Evolutionary conservation across 805 yeast species (phyloP).

Genomic region (Wickerhamiella spandovensis): DNA sequence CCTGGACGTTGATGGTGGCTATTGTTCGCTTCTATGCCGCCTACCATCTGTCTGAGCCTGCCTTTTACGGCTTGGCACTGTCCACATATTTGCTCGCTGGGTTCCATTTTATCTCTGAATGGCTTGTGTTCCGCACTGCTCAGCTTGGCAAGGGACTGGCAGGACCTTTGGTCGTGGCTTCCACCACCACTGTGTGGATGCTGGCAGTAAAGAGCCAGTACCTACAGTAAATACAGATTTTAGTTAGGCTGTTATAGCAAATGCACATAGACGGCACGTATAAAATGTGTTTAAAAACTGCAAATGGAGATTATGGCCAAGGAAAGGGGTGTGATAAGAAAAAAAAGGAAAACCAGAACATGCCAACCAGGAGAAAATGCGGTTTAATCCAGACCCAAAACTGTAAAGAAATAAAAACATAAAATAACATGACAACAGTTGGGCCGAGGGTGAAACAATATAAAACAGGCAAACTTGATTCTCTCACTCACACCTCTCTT

Average conservation of each 20-base stretch:
- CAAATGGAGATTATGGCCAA: background rate
- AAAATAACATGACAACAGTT: background rate
- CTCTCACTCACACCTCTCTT: background rate
- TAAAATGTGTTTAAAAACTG: background rate
- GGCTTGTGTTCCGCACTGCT: constrained; percentile 68
- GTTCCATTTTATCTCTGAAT: constrained; percentile 70
- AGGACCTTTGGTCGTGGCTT: constrained; percentile 79
- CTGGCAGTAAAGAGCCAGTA: constrained; percentile 17
- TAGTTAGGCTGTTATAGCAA: no score
- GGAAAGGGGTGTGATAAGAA: no score
- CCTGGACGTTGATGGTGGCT: constrained; percentile 88
- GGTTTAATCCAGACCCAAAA: background rate
- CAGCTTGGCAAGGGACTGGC: constrained; percentile 74
- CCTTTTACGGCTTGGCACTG: constrained; percentile 64
- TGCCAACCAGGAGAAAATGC: background rate
- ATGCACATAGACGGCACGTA: no score
- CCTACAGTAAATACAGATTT: background rate
- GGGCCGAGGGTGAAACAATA: no score
- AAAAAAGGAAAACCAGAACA: no score
- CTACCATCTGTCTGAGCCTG: constrained; percentile 51
- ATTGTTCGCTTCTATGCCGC: constrained; percentile 82
- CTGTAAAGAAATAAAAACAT: background rate
- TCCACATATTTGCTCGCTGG: constrained; percentile 75
- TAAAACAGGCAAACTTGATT: no score
- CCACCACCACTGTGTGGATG: constrained; percentile 75